Percentiles rank a stretch among this genome's conserved stretches.
Conservation (phyloP, 352 stramenopile genomes). For the Pythium guiyangense region DNA sequence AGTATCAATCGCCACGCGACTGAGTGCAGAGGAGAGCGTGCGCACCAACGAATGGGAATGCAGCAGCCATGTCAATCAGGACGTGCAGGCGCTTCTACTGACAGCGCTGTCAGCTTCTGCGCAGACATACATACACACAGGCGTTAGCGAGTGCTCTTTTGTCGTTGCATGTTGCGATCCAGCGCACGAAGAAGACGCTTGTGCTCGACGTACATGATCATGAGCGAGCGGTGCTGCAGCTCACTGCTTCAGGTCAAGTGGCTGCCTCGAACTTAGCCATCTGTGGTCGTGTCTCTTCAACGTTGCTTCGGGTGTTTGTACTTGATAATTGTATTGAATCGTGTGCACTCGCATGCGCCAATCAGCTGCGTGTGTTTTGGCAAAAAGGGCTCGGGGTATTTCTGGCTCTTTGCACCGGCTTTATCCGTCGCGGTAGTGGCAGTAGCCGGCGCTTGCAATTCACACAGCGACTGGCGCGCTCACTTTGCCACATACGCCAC, state of each 20-base stretch:
- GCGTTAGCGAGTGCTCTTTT: no score
- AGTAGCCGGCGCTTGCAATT: neutral
- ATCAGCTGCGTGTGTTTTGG: neutral
- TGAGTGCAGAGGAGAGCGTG: neutral
- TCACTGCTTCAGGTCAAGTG: neutral
- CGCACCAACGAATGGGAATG: constrained; percentile 32
- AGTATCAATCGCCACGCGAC: neutral
- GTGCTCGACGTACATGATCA: no score
- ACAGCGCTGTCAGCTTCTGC: neutral
- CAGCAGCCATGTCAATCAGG: constrained; percentile 19
- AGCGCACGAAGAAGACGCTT: no score
- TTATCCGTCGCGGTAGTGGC: neutral
- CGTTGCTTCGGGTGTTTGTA: neutral
- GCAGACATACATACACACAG: neutral
- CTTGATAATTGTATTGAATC: neutral
- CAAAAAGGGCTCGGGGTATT: no score
- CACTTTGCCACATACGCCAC: no score
- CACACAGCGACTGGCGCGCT: neutral
- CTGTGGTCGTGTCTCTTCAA: neutral
- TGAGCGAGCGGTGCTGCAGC: no score
- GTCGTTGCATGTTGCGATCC: no score
- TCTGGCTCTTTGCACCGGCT: constrained; percentile 12
- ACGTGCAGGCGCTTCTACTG: neutral
- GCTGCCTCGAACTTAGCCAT: no score
- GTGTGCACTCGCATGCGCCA: no score